These are phyloP conservation scores for Fomitopsis schrenkii DNA, from an alignment of 1,284 basidiomycete species.

Conservation along the genomic window DNA sequence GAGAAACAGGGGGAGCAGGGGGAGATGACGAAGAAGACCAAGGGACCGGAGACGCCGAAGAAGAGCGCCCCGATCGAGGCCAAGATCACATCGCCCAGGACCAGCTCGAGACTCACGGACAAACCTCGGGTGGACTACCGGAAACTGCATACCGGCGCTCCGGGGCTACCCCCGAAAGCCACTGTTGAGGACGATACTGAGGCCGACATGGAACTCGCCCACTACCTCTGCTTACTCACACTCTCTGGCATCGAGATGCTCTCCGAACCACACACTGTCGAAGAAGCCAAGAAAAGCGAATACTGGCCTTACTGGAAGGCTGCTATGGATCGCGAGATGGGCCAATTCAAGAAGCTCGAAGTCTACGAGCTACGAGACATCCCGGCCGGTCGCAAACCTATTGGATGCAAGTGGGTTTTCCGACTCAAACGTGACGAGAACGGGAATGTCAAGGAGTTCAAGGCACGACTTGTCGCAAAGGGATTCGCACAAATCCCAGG, in stretches of 20 bases:
- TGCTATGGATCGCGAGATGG: slow-evolving; percentile 30
- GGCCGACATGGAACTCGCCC: background rate
- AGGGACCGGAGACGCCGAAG: background rate
- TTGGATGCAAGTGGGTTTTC: slow-evolving; percentile 31
- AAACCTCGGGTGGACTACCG: slow-evolving; percentile 1
- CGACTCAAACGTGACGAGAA: slow-evolving; percentile 24
- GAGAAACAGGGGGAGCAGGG: background rate
- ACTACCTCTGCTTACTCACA: slow-evolving; percentile 6
- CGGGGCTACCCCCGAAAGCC: background rate
- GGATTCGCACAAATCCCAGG: slow-evolving; percentile 38
- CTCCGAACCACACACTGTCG: slow-evolving; percentile 12
- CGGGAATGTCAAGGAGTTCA: slow-evolving; percentile 26
- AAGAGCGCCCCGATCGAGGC: background rate
- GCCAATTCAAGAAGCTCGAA: slow-evolving; percentile 17
- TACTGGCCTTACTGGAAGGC: slow-evolving; percentile 26
- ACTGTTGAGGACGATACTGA: slow-evolving; percentile 1
- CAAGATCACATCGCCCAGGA: background rate
- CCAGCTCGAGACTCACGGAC: background rate
- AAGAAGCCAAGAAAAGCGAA: slow-evolving; percentile 18
- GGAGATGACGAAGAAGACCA: background rate
- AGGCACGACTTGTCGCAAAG: slow-evolving; percentile 37
- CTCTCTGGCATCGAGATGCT: slow-evolving; percentile 5
- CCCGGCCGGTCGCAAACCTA: slow-evolving; percentile 20
- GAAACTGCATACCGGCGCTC: background rate
- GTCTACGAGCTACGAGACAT: slow-evolving; percentile 18